Percentiles rank a stretch among this genome's conserved stretches.
Evolutionary conservation across 139 green algal species (phyloP).

Genomic region (Astrephomene gubernaculifera): DNA sequence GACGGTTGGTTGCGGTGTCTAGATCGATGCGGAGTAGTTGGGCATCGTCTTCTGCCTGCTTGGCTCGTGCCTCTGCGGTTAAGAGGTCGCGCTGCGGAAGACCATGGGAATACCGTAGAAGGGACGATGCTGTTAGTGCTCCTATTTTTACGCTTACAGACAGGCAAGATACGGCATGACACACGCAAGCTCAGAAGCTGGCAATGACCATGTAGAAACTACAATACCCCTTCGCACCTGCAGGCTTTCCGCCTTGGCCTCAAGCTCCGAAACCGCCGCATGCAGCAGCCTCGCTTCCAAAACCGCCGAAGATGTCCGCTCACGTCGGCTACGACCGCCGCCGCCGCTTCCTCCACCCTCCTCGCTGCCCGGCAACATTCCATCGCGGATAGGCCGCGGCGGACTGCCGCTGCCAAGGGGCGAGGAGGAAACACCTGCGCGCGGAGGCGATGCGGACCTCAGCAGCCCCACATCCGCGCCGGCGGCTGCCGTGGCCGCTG

Average conservation of each 20-base stretch:
- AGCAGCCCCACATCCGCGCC: background rate
- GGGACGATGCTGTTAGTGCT: too few relatives aligned
- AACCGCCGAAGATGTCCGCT: background rate
- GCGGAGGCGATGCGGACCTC: background rate
- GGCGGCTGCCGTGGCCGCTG: background rate
- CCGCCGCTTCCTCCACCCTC: too few relatives aligned
- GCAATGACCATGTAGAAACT: too few relatives aligned
- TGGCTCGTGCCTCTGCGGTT: background rate
- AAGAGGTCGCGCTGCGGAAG: background rate
- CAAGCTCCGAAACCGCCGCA: background rate
- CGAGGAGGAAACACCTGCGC: too few relatives aligned
- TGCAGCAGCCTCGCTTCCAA: constrained; percentile 12
- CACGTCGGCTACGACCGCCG: background rate
- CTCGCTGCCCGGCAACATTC: too few relatives aligned
- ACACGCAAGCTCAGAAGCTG: too few relatives aligned
- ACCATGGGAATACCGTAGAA: too few relatives aligned
- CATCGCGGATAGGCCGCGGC: too few relatives aligned
- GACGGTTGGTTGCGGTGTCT: background rate
- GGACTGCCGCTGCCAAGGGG: too few relatives aligned
- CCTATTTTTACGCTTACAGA: too few relatives aligned
- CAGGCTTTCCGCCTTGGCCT: background rate
- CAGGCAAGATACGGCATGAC: too few relatives aligned
- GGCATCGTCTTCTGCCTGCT: background rate
- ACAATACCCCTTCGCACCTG: constrained; percentile 16
- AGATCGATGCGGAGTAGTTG: constrained; percentile 20